phyloP scores from a whole-genome alignment of 768 basidiomycete species.

The Russula dissimulans region DNA sequence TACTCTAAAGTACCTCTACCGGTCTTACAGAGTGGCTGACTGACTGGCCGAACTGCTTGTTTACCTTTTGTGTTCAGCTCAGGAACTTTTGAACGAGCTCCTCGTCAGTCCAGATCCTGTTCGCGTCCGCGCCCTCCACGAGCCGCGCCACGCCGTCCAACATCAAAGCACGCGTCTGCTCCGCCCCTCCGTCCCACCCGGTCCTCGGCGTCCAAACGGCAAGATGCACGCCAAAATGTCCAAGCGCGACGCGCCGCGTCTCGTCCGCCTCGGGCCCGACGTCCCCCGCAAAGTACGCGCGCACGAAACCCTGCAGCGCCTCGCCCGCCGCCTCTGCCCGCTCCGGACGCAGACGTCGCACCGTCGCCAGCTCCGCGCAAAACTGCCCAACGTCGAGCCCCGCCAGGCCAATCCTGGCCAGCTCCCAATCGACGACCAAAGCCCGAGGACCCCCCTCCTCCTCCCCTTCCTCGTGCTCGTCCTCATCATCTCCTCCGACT shows the following conservation, averaged over 20 bases:
- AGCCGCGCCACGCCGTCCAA: conserved; percentile 41
- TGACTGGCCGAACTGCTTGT: too few relatives aligned
- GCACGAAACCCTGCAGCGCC: conserved; percentile 38
- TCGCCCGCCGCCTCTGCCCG: conserved; percentile 30
- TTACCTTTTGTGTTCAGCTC: neutral
- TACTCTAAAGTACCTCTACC: too few relatives aligned
- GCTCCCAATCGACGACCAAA: conserved; percentile 58
- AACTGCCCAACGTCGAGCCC: conserved; percentile 58
- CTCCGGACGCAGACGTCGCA: conserved; percentile 39
- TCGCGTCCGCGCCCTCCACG: conserved; percentile 19
- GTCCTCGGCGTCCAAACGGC: conserved; percentile 41
- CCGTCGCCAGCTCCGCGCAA: conserved; percentile 46
- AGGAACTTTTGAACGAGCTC: conserved; percentile 5
- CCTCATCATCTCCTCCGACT: conserved; percentile 29
- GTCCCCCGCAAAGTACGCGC: conserved; percentile 31
- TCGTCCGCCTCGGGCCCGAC: conserved; percentile 23
- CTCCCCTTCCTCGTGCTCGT: neutral
- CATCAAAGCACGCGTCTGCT: conserved; percentile 41
- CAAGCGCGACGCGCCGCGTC: conserved; percentile 30
- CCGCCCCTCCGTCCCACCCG: conserved; percentile 39
- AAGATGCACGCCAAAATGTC: conserved; percentile 49
- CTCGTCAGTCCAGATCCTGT: conserved; percentile 11
- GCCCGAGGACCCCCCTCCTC: neutral
- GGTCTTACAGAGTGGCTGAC: too few relatives aligned
- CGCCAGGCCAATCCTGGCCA: conserved; percentile 46